Evolutionary conservation across 306 rosid genomes (phyloP).

Genomic region (Cucumis melo): DNA sequence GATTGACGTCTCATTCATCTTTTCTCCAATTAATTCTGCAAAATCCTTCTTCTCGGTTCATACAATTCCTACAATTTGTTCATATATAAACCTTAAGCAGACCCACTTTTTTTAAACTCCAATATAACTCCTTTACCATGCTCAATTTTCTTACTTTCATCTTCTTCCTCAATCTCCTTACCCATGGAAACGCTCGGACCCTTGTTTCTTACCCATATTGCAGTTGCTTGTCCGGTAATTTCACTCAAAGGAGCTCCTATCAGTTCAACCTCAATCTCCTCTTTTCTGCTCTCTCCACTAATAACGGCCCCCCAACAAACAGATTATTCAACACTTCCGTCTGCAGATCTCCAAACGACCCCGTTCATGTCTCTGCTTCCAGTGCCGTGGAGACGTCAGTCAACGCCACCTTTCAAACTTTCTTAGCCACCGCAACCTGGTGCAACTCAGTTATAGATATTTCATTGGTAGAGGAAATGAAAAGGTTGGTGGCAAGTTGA

Average conservation of each 20-base stretch:
- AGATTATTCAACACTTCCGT: constrained; percentile 9
- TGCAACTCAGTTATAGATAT: not conserved
- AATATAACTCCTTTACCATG: not conserved
- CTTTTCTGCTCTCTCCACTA: constrained; percentile 30
- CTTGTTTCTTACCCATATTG: not conserved
- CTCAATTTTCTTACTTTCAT: not conserved
- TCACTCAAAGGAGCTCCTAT: constrained; percentile 26
- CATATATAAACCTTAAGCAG: no score
- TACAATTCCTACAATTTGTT: no score
- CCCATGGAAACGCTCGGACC: not conserved
- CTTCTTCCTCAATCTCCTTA: not conserved
- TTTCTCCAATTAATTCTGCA: no score
- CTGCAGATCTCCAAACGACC: not conserved
- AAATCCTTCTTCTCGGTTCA: no score
- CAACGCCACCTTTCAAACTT: not conserved
- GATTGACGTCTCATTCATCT: no score
- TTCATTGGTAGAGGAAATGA: not conserved
- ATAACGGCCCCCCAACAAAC: constrained; percentile 17
- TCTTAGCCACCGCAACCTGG: not conserved
- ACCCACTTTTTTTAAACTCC: no score
- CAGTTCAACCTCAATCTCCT: constrained; percentile 21
- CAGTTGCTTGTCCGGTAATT: constrained; percentile 16
- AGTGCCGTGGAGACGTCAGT: constrained; percentile 18
- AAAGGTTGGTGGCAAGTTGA: not conserved
- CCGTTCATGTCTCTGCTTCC: constrained; percentile 1